Base-by-base conservation (phyloP, 1,284 basidiomycete genomes). In the Trichosporon faecale region DNA sequence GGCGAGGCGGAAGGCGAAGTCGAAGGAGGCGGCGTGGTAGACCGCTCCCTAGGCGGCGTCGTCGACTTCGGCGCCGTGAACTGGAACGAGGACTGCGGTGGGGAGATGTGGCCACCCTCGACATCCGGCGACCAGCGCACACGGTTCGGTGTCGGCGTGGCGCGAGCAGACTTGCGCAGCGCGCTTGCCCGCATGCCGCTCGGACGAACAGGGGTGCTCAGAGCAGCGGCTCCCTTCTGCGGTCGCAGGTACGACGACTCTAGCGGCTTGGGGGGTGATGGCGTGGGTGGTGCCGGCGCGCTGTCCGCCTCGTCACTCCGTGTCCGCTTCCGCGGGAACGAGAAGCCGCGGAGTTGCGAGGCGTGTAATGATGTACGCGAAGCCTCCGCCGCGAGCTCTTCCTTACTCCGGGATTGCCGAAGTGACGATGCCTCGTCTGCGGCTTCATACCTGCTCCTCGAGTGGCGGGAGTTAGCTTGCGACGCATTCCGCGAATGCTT, bases 81-180 rank as follows among this genome's bases (percentile, higher is more conserved):
- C 3, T 61, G 29, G 14, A 61, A 61, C 18, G 27, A n/a, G 1
- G 57, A 61, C 57, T 61, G 57, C 57, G 57, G 57, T 1, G 57
- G 57, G 6, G 27, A 29, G 57, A 61, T 11, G 9, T n/a, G 29
- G 5, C 57, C 18, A 3, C 29, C 57, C 25, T 60, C 66, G 3
- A 68, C 67, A 9, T 68, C 33, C 0, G 67, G 63, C 12, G 67
- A 65, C 67, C 67, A 68, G 12, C 67, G 63, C 2, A 65, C 64
- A 31, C 33, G 31, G 33, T 40, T 65, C 3, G 57, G 57, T 4
- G 57, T 61, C 16, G 57, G 57, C 5, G 57, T 61, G 5, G 57
- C 57, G 31, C 57, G 57, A 3, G 27, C 57, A 16, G 67, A 65
- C 33, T 46, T 64, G 9, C 61, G 21, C 14, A 55, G 61, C n/a